phyloP scores from a whole-genome alignment of 2,329 filamentous ascomycete genomes.

The Fusarium euwallaceae region DNA sequence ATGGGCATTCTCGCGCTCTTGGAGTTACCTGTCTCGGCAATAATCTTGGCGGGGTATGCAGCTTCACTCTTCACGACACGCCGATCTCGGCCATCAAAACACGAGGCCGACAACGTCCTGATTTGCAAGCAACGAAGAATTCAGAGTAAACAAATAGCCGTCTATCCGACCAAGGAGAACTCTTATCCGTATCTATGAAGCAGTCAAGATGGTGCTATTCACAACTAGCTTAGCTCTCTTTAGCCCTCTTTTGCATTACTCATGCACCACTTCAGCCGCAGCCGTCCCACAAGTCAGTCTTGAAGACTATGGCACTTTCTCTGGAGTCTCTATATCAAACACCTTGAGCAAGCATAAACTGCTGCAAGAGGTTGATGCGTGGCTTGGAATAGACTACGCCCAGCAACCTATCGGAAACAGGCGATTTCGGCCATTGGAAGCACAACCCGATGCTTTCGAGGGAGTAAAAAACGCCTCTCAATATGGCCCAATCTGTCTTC shows the following conservation, averaged over 20 bases:
- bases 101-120: background rate
- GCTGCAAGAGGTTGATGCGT: background rate
- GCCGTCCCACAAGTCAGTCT: slow-evolving; percentile 8
- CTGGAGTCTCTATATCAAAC: background rate
- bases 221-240: background rate
- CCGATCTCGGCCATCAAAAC: background rate
- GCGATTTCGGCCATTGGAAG: background rate
- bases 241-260: background rate
- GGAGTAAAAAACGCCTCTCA: slow-evolving; percentile 4
- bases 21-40: background rate
- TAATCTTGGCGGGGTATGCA: background rate
- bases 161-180: background rate
- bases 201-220: background rate
- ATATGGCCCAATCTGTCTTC: slow-evolving; percentile 7
- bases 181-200: background rate
- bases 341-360: background rate
- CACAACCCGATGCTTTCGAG: background rate
- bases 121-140: background rate
- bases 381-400: slow-evolving; percentile 14
- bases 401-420: slow-evolving; percentile 5
- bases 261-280: background rate
- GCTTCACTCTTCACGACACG: background rate
- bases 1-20: background rate
- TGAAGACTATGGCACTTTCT: slow-evolving; percentile 4
- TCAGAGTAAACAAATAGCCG: background rate